A percentile compares a stretch with the other conserved stretches of the same genome.
Conservation (phyloP, 2,329 filamentous ascomycete genomes). For the Alternaria brassicicola region DNA sequence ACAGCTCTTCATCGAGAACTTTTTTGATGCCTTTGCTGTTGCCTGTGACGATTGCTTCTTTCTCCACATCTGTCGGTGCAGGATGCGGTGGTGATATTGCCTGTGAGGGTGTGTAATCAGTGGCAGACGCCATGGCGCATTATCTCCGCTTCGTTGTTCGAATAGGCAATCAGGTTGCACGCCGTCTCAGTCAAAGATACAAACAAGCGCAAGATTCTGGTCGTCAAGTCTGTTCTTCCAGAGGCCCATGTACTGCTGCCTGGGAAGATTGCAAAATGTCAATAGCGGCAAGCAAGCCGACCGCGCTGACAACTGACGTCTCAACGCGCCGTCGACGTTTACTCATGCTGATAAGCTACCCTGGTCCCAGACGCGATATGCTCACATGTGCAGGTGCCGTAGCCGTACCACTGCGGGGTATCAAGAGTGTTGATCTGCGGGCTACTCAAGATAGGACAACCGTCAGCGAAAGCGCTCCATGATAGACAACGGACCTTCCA, state of each 20-base stretch:
- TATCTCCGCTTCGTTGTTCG: too few species aligned
- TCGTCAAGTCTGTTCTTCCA: background rate
- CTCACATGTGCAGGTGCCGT: constrained; percentile 13
- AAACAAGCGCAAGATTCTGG: background rate
- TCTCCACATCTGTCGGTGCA: constrained; percentile 19
- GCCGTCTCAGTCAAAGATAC: background rate
- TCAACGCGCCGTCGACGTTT: constrained; percentile 19
- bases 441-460: constrained; percentile 17
- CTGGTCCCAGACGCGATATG: constrained; percentile 10
- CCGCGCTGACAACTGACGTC: constrained; percentile 10
- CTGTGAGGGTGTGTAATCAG: background rate
- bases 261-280: background rate
- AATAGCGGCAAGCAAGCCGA: background rate
- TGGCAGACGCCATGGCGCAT: constrained; percentile 7
- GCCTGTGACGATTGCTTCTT: constrained; percentile 19
- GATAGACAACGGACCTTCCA: constrained; percentile 22
- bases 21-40: constrained; percentile 10
- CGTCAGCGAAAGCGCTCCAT: constrained; percentile 9
- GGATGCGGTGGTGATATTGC: background rate
- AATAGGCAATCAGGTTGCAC: background rate
- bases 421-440: constrained; percentile 14
- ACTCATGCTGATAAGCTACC: constrained; percentile 21
- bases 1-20: constrained; percentile 31
- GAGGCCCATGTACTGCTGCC: background rate
- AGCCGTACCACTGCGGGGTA: constrained; percentile 22